Evolutionary conservation across 2,329 filamentous ascomycete genomes (phyloP).

Genomic region (Torrubiella hemipterigena): DNA sequence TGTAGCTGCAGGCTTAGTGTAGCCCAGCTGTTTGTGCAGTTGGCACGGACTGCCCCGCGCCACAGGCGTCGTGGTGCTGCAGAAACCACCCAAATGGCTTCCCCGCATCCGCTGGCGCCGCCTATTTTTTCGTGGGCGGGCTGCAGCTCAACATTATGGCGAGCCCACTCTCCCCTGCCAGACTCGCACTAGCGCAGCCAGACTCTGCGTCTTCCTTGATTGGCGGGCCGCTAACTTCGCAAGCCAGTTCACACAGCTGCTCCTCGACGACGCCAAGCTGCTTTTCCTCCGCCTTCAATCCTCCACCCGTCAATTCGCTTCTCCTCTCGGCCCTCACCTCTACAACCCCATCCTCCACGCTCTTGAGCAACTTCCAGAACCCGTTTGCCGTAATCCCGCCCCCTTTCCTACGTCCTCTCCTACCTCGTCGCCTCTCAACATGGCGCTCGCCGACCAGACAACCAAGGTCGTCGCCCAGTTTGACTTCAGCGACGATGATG

Average conservation of each 20-base stretch:
- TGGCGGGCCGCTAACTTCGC: not conserved
- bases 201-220: no score
- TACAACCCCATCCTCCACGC: slow-evolving; percentile 12
- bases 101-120: no score
- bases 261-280: slow-evolving; percentile 37
- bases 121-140: no score
- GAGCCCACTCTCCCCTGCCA: no score
- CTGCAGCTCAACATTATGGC: no score
- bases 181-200: no score
- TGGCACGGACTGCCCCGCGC: no score
- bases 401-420: slow-evolving; percentile 43
- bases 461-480: slow-evolving; percentile 74
- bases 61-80: no score
- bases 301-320: no score
- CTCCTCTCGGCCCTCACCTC: slow-evolving; percentile 9
- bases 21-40: no score
- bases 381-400: slow-evolving; percentile 41
- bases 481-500: slow-evolving; percentile 65
- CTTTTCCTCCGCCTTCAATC: slow-evolving; percentile 15
- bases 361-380: slow-evolving; percentile 23
- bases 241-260: slow-evolving; percentile 36
- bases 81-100: no score
- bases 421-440: slow-evolving; percentile 42
- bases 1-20: no score
- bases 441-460: slow-evolving; percentile 58